Evolutionary conservation across 768 basidiomycete genomes (phyloP), one percentile per base, ranked within the genome.

Genomic region (Hebeloma cylindrosporum): DNA sequence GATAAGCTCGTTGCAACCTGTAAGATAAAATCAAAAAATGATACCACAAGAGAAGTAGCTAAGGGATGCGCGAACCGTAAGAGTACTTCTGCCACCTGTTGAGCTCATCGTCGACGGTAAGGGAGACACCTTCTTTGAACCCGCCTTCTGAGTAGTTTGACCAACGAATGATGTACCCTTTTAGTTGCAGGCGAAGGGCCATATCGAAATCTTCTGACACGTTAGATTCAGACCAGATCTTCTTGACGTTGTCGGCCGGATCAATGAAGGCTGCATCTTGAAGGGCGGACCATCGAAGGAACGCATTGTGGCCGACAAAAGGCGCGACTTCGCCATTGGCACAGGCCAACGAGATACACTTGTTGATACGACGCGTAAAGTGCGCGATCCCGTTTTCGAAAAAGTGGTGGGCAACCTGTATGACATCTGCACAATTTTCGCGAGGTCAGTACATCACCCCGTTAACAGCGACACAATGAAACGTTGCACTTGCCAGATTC

Each of bases 41-140:
- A 14, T 21, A 9, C 7, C 17, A 17, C 2, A 4, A 29, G 21
- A 40, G 27, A 32, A 36, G n/a, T n/a, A n/a, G n/a, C n/a, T n/a
- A n/a, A n/a, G n/a, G n/a, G n/a, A 46, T 4, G 1, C 6, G 56
- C 64, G 43, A 57, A 78, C 84, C 87, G 64, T 87, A 88, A 0
- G 85, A 72, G 49, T 89, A 90, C 60, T 93, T 95, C 50, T 93
- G 89, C 93, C 93, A 95, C 2, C 93, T 66, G 56, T 93, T 93
- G 7, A 95, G 69, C 62, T 95, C 93, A 57, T 95, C 93, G 40
- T 93, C 90, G 43, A 82, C 83, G 0, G 93, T 93, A 11, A 95
- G 70, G 0, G 86, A 88, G 14, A 95, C 92, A 50, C 93, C 93
- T 58, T 95, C 93, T 68, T 92, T 88, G 72, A 93, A 94, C 2